Conservation (phyloP, 2,329 filamentous ascomycete genomes). For the Microsporum canis region DNA sequence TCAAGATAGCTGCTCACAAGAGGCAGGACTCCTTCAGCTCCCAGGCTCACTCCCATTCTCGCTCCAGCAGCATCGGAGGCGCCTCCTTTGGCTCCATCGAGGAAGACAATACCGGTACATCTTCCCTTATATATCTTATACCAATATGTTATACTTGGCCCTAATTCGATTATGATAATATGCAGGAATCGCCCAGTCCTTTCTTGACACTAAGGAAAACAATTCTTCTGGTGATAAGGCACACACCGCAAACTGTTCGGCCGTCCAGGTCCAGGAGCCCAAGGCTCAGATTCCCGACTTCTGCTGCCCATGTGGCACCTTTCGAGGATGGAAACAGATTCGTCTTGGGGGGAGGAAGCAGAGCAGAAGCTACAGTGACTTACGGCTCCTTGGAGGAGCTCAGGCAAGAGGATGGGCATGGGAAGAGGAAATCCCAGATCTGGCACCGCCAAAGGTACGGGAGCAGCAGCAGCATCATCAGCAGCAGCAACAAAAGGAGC, state of each 20-base stretch:
- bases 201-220: conserved; percentile 31
- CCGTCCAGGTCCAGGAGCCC: conserved; percentile 23
- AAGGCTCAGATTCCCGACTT: conserved; percentile 27
- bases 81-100: conserved; percentile 35
- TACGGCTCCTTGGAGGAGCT: conserved; percentile 26
- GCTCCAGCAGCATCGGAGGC: conserved; percentile 30
- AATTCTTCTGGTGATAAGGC: conserved; percentile 19
- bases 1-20: conserved; percentile 4
- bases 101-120: conserved; percentile 30
- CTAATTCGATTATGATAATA: not conserved
- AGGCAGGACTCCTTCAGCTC: conserved; percentile 23
- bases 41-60: conserved; percentile 27
- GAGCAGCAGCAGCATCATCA: conserved; percentile 10
- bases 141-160: not conserved
- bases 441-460: conserved; percentile 15
- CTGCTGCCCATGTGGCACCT: conserved; percentile 37
- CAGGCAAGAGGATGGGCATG: conserved; percentile 34
- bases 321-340: conserved; percentile 37
- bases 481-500: conserved; percentile 13
- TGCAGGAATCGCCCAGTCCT: conserved; percentile 34
- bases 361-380: conserved; percentile 36
- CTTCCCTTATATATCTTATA: not conserved
- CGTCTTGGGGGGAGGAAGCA: conserved; percentile 33
- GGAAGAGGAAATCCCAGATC: conserved; percentile 22
- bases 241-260: conserved; percentile 13